These are phyloP conservation scores for Entophlyctis luteolus DNA, from an alignment of 192 early-diverging fungal genomes.

Conservation along the genomic window DNA sequence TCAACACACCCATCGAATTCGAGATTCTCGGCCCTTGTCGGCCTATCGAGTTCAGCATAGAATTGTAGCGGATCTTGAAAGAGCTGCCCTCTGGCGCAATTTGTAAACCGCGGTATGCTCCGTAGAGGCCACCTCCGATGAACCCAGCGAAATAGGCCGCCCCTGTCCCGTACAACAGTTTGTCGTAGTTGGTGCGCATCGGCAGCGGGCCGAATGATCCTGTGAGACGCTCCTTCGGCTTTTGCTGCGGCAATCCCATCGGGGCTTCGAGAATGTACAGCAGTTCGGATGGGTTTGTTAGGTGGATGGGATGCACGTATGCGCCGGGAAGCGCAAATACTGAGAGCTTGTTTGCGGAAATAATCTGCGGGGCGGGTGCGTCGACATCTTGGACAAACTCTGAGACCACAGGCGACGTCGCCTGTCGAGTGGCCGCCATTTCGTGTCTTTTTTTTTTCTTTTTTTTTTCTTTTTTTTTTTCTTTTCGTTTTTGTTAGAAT, in stretches of 20 bases:
- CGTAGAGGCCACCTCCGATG: constrained; percentile 48
- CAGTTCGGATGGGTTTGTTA: constrained; percentile 41
- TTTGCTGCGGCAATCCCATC: constrained; percentile 18
- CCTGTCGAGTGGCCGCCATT: too few relatives aligned
- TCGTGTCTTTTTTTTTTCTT: too few relatives aligned
- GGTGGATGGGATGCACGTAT: constrained; percentile 27
- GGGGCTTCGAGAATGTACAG: constrained; percentile 53
- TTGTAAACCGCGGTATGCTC: constrained; percentile 44
- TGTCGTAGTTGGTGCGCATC: constrained; percentile 54
- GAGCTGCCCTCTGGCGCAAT: constrained; percentile 39
- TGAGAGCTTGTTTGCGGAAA: not conserved
- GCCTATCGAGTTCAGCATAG: constrained; percentile 47
- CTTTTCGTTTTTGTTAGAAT: too few relatives aligned
- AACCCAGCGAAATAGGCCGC: constrained; percentile 42
- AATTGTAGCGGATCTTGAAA: constrained; percentile 52
- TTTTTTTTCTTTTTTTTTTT: too few relatives aligned
- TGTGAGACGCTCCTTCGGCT: not conserved
- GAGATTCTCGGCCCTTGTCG: constrained; percentile 53
- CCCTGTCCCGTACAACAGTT: constrained; percentile 52
- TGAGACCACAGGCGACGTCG: not conserved
- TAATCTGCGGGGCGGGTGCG: not conserved
- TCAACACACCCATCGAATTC: constrained; percentile 52
- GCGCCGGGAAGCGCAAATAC: constrained; percentile 2
- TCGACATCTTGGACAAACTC: constrained; percentile 12
- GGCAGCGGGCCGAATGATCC: constrained; percentile 54